A percentile compares a stretch with the other conserved stretches of the same genome.
These are phyloP conservation scores for Teratosphaeria nubilosa DNA, from an alignment of 2,329 filamentous ascomycete genomes.

Conservation along the genomic window DNA sequence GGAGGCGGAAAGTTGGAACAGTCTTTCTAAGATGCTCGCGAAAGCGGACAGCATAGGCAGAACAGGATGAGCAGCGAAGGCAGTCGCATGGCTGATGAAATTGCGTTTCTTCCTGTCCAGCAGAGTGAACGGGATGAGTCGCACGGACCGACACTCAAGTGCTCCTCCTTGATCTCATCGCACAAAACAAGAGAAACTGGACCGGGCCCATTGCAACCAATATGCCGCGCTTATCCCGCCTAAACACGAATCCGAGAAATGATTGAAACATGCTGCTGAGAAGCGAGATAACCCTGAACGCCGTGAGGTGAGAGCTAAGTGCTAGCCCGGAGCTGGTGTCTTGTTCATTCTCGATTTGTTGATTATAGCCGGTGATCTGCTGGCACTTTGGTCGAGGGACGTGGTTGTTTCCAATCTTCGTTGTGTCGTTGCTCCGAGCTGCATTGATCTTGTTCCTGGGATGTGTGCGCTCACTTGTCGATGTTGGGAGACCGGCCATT, in stretches of 20 bases:
- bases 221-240: constrained; percentile 2
- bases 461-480: constrained; percentile 13
- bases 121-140: not conserved
- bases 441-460: constrained; percentile 10
- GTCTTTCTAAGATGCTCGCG: constrained; percentile 3
- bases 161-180: constrained; percentile 11
- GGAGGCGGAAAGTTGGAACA: not conserved
- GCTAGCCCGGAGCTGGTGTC: constrained; percentile 13
- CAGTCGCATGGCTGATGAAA: constrained; percentile 16
- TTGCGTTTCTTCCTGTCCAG: not conserved
- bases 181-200: constrained; percentile 4
- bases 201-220: not conserved
- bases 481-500: constrained; percentile 15
- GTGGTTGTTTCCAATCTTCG: constrained; percentile 10
- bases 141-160: constrained; percentile 1
- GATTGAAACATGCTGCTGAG: constrained; percentile 5
- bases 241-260: not conserved
- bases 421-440: constrained; percentile 14
- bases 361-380: constrained; percentile 2
- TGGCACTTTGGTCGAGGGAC: constrained; percentile 13
- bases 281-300: constrained; percentile 11
- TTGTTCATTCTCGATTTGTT: constrained; percentile 10
- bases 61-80: constrained; percentile 15
- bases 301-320: constrained; percentile 15
- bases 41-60: constrained; percentile 3